Evolutionary conservation across 352 stramenopile species (phyloP).

Genomic region (Salisapilia sapeloensis): DNA sequence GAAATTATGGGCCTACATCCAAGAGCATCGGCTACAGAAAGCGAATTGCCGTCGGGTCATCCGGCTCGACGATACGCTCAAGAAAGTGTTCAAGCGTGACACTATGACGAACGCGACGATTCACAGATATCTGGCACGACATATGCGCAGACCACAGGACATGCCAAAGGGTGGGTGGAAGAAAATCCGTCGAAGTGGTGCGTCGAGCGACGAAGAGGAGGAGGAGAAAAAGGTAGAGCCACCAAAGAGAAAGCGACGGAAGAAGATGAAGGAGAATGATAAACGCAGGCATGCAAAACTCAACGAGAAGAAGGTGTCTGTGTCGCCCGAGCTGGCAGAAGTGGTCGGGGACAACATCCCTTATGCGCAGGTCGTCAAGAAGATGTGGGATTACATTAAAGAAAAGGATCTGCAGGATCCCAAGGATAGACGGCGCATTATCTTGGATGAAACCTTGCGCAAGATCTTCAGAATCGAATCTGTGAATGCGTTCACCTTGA

Average conservation of each 20-base stretch:
- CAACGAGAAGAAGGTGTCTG: constrained; percentile 12
- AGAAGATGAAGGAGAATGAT: constrained; percentile 8
- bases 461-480: constrained; percentile 64
- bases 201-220: constrained; percentile 12
- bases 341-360: constrained; percentile 82
- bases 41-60: constrained; percentile 89
- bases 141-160: constrained; percentile 51
- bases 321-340: constrained; percentile 63
- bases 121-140: constrained; percentile 81
- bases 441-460: constrained; percentile 77
- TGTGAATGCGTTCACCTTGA: constrained; percentile 81
- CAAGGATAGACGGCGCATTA: constrained; percentile 86
- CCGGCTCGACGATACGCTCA: constrained; percentile 79
- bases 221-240: constrained; percentile 15
- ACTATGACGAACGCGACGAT: constrained; percentile 75
- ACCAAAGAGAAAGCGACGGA: constrained; percentile 34
- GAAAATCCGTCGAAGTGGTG: constrained; percentile 15
- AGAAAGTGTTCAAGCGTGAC: constrained; percentile 62
- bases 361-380: constrained; percentile 87
- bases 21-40: constrained; percentile 89
- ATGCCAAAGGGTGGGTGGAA: constrained; percentile 47
- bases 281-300: background rate
- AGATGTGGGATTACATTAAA: constrained; percentile 93
- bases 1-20: constrained; percentile 92
- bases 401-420: constrained; percentile 92